Percentiles rank a stretch among this genome's conserved stretches.
phyloP scores from a whole-genome alignment of 192 early-diverging fungal genomes.

The Rhizophagus prolifer region DNA sequence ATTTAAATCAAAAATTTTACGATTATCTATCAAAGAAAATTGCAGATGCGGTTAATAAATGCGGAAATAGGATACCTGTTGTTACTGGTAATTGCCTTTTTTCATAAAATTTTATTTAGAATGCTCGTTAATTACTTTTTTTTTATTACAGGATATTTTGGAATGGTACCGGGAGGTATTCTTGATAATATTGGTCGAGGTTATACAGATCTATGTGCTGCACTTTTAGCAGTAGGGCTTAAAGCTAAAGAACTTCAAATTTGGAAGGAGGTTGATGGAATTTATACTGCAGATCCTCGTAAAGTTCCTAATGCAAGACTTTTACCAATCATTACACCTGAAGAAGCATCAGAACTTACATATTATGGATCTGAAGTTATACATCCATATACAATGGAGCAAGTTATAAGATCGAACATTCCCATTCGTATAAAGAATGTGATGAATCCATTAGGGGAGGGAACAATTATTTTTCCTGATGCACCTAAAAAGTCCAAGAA shows the following conservation, averaged over 20 bases:
- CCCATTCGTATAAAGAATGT: slow-evolving; percentile 99
- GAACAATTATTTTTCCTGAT: slow-evolving; percentile 93
- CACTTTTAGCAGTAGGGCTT: slow-evolving; percentile 87
- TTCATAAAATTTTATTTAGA: background rate
- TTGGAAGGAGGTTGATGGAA: slow-evolving; percentile 99
- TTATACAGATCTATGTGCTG: slow-evolving; percentile 97
- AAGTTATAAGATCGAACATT: slow-evolving; percentile 93
- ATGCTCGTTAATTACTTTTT: background rate
- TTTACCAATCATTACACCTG: slow-evolving; percentile 91
- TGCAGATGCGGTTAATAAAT: slow-evolving; percentile 54
- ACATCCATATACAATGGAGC: slow-evolving; percentile 99
- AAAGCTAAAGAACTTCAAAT: slow-evolving; percentile 92
- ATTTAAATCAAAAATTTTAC: slow-evolving; percentile 94
- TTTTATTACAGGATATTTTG: slow-evolving; percentile 76
- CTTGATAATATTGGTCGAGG: slow-evolving; percentile 92
- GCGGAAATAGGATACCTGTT: slow-evolving; percentile 76
- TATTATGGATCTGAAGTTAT: slow-evolving; percentile 96
- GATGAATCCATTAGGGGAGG: slow-evolving; percentile 86
- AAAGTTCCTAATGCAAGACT: slow-evolving; percentile 86
- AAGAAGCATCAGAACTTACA: slow-evolving; percentile 97
- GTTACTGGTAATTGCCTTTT: slow-evolving; percentile 68
- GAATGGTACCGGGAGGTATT: slow-evolving; percentile 93
- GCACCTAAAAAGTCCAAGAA: slow-evolving; percentile 36
- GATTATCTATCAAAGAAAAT: slow-evolving; percentile 82
- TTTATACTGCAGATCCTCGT: slow-evolving; percentile 98